Evolutionary conservation across 306 rosid species (phyloP).

Genomic region (Castanea mollissima): DNA sequence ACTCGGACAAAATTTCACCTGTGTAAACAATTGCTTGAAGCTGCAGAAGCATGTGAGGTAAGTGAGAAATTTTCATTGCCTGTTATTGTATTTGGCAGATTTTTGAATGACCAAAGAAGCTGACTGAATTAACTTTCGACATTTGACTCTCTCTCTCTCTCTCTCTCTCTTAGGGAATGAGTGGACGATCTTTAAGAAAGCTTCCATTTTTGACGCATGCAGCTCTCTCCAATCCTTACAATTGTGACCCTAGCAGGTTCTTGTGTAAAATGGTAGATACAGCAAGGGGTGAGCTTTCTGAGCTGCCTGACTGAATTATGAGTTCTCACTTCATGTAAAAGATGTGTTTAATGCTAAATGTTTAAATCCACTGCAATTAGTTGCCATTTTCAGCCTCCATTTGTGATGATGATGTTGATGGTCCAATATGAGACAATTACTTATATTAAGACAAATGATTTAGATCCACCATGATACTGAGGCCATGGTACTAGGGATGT

Average conservation of each 20-base stretch:
- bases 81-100: constrained; percentile 1
- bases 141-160: neutral
- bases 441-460: neutral
- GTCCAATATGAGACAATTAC: neutral
- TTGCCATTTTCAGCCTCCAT: neutral
- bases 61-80: constrained; percentile 16
- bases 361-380: neutral
- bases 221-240: constrained; percentile 59
- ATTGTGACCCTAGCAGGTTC: constrained; percentile 68
- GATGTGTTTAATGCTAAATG: neutral
- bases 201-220: constrained; percentile 92
- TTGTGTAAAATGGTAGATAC: constrained; percentile 72
- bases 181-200: constrained; percentile 90
- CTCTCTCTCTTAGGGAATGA: constrained; percentile 62
- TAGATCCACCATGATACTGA: neutral
- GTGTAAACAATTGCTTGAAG: constrained; percentile 59
- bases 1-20: constrained; percentile 38
- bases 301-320: constrained; percentile 69
- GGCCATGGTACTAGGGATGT: neutral
- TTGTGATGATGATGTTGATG: neutral
- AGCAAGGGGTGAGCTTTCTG: constrained; percentile 75
- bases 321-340: neutral
- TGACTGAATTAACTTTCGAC: neutral
- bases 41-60: constrained; percentile 94
- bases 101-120: neutral